A percentile compares a stretch with the other conserved stretches of the same genome.
Conservation (phyloP, 2,329 filamentous ascomycete genomes). For the Trichophyton equinum region DNA sequence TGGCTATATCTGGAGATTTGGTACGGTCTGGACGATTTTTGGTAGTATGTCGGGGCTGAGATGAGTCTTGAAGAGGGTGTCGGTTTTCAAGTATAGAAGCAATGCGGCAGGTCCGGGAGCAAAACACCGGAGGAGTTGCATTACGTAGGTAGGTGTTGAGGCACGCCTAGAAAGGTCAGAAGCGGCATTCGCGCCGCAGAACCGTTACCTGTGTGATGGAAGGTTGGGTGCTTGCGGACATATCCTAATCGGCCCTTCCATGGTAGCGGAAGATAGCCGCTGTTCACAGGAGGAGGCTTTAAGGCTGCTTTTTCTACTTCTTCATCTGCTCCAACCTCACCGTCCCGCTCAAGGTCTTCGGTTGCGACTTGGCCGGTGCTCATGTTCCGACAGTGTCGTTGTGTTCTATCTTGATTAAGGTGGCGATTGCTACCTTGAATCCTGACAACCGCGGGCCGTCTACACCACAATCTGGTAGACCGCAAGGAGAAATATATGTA, state of each 20-base stretch:
- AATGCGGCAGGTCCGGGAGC: conserved; percentile 82
- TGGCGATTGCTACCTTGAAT: too few species aligned
- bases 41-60: conserved; percentile 63
- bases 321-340: conserved; percentile 40
- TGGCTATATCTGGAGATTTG: conserved; percentile 51
- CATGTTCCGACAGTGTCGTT: not conserved
- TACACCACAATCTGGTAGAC: too few species aligned
- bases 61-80: conserved; percentile 63
- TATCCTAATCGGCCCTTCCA: conserved; percentile 87
- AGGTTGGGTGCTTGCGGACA: conserved; percentile 40
- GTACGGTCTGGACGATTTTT: conserved; percentile 76
- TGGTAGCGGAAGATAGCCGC: conserved; percentile 67
- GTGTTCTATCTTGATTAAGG: too few species aligned
- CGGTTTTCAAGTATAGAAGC: conserved; percentile 81
- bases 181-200: not conserved
- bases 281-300: conserved; percentile 67
- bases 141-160: conserved; percentile 81
- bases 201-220: not conserved
- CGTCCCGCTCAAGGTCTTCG: conserved; percentile 44
- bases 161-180: conserved; percentile 49
- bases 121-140: conserved; percentile 74
- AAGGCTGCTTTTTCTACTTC: conserved; percentile 47
- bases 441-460: too few species aligned
- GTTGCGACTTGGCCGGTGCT: conserved; percentile 6
- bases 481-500: too few species aligned